These are phyloP conservation scores for Albugo candida DNA, from an alignment of 352 stramenopile species.

Conservation along the genomic window DNA sequence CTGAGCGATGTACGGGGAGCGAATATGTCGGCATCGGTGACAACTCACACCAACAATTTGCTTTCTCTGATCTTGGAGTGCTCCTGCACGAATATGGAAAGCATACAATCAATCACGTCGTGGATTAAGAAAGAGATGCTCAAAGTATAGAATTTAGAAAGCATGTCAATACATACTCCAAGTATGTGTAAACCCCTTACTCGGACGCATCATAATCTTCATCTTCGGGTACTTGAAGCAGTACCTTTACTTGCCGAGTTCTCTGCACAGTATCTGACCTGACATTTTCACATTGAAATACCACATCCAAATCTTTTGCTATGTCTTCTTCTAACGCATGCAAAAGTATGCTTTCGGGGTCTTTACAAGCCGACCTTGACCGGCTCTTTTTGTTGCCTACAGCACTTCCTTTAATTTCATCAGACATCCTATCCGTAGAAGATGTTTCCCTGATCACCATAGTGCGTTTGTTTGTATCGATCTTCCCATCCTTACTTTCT, in stretches of 20 bases:
- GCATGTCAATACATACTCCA: not conserved
- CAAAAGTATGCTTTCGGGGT: conserved; percentile 14
- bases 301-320: conserved; percentile 6
- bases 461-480: too few species aligned
- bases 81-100: conserved; percentile 23
- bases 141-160: conserved; percentile 8
- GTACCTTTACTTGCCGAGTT: conserved; percentile 4
- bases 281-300: not conserved
- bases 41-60: conserved; percentile 11
- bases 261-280: not conserved
- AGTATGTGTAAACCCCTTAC: conserved; percentile 5
- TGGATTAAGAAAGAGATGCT: conserved; percentile 31
- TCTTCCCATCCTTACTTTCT: too few species aligned
- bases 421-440: too few species aligned
- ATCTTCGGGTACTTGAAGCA: conserved; percentile 9
- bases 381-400: too few species aligned
- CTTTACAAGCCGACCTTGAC: not conserved
- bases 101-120: conserved; percentile 13
- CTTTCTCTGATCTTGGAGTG: conserved; percentile 30
- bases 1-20: not conserved
- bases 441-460: too few species aligned
- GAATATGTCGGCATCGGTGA: not conserved
- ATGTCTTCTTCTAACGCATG: conserved; percentile 19
- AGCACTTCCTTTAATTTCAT: too few species aligned
- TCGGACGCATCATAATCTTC: conserved; percentile 19